phyloP scores from a whole-genome alignment of 805 yeast genomes.

The Candida namnaoensis region DNA sequence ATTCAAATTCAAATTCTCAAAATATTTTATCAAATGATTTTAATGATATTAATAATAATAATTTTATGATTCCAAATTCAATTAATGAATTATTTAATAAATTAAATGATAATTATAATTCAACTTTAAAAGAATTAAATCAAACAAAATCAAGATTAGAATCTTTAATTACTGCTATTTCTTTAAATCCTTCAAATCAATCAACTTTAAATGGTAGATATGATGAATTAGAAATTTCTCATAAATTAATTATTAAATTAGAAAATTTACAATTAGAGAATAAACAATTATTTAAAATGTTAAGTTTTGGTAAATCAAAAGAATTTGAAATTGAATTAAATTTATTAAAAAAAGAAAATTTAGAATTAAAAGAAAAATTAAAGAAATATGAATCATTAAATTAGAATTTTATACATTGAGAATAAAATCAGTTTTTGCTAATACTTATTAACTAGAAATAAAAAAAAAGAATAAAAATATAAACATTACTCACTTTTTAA shows the following conservation, averaged over 20 bases:
- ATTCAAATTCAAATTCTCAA: slow-evolving; percentile 11
- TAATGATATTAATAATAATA: slow-evolving; percentile 3
- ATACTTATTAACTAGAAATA: too few species aligned
- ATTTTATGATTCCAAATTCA: slow-evolving; percentile 28
- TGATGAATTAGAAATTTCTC: slow-evolving; percentile 70
- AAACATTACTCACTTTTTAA: too few species aligned
- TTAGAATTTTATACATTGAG: too few species aligned
- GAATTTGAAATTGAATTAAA: slow-evolving; percentile 65
- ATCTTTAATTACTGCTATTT: slow-evolving; percentile 46
- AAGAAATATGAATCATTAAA: slow-evolving; percentile 6
- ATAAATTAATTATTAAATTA: slow-evolving; percentile 57
- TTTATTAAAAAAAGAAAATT: slow-evolving; percentile 41
- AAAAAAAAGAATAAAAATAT: too few species aligned
- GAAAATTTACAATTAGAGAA: slow-evolving; percentile 59
- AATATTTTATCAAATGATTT: slow-evolving; percentile 6
- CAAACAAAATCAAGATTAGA: slow-evolving; percentile 61
- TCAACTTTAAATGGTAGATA: slow-evolving; percentile 49
- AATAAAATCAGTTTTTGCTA: too few species aligned
- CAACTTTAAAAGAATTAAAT: slow-evolving; percentile 40
- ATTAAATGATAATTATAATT: slow-evolving; percentile 37
- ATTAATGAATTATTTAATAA: slow-evolving; percentile 39
- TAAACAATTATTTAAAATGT: slow-evolving; percentile 57
- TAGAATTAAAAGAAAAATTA: slow-evolving; percentile 31
- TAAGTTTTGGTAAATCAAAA: slow-evolving; percentile 69
- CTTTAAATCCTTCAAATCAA: slow-evolving; percentile 38